Conservation (phyloP, 768 basidiomycete species). For the Rhodotorula kratochvilovae region DNA sequence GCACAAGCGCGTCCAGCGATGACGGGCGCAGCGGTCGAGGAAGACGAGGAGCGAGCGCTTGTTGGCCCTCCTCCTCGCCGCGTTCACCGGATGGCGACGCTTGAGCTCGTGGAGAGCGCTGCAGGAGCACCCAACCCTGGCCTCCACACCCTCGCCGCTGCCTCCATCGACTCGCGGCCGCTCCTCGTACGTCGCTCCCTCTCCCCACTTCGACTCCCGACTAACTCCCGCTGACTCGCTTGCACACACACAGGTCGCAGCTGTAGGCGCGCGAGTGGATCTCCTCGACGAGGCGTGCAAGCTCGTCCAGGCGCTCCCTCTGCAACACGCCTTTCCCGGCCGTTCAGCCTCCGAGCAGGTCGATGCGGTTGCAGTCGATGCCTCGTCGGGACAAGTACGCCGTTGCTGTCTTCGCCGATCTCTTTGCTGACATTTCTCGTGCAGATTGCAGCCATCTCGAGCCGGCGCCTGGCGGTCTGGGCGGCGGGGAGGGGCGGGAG, state of each 20-base stretch:
- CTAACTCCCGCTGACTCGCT: background rate
- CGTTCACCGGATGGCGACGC: conserved; percentile 3
- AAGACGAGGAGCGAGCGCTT: too few species aligned
- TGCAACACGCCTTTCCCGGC: conserved; percentile 34
- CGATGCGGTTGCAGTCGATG: conserved; percentile 35
- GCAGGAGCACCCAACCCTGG: conserved; percentile 3
- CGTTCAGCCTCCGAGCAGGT: background rate
- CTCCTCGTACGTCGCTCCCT: background rate
- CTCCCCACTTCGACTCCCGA: background rate
- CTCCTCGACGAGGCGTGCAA: conserved; percentile 23
- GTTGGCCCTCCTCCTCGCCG: background rate
- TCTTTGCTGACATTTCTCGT: fast-evolving
- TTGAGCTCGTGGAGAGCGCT: conserved; percentile 1
- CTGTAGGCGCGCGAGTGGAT: conserved; percentile 5
- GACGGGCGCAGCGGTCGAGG: too few species aligned
- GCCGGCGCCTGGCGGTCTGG: conserved; percentile 29
- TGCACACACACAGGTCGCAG: conserved; percentile 1
- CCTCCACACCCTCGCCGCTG: background rate
- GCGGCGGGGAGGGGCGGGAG: background rate
- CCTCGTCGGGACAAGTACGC: conserved; percentile 15
- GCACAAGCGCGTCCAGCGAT: too few species aligned
- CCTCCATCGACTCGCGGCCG: background rate
- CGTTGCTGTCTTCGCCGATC: too few species aligned
- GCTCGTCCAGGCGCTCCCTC: conserved; percentile 4
- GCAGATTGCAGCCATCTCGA: conserved; percentile 37